These are phyloP conservation scores for Suaeda aralocaspica DNA, from an alignment of 148 eudicot genomes.

Conservation along the genomic window DNA sequence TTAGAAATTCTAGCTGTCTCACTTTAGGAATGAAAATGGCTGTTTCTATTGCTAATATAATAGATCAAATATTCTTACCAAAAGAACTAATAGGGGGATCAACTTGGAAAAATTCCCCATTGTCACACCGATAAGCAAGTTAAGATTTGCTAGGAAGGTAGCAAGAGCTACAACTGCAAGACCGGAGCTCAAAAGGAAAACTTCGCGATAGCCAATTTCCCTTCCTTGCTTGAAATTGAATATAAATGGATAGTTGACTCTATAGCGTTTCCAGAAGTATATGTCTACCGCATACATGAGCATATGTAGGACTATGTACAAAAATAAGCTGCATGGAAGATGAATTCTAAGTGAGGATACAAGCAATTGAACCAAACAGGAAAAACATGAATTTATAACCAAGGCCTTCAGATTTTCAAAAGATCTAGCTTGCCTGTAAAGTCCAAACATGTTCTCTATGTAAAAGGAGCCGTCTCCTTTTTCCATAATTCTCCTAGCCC, in stretches of 20 bases:
- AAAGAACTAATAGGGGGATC: slow-evolving; percentile 54
- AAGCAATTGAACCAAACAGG: neutral
- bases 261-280: slow-evolving; percentile 72
- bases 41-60: neutral
- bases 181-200: slow-evolving; percentile 53
- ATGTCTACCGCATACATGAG: slow-evolving; percentile 67
- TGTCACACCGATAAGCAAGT: slow-evolving; percentile 44
- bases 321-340: slow-evolving; percentile 58
- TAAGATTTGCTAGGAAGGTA: slow-evolving; percentile 50
- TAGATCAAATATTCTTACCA: slow-evolving; percentile 40
- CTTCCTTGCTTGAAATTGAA: slow-evolving; percentile 84
- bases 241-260: slow-evolving; percentile 74
- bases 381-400: neutral
- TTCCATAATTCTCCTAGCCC: slow-evolving; percentile 39
- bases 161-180: slow-evolving; percentile 58
- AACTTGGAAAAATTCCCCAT: slow-evolving; percentile 37
- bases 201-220: slow-evolving; percentile 62
- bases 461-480: slow-evolving; percentile 35
- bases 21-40: neutral
- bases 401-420: neutral
- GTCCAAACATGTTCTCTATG: slow-evolving; percentile 55
- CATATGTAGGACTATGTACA: slow-evolving; percentile 64
- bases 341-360: slow-evolving; percentile 1
- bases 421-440: slow-evolving; percentile 50
- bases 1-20: slow-evolving; percentile 1